A percentile compares a stretch with the other conserved stretches of the same genome.
phyloP scores from a whole-genome alignment of 2,329 filamentous ascomycete species.

The Chaetomium sp. region DNA sequence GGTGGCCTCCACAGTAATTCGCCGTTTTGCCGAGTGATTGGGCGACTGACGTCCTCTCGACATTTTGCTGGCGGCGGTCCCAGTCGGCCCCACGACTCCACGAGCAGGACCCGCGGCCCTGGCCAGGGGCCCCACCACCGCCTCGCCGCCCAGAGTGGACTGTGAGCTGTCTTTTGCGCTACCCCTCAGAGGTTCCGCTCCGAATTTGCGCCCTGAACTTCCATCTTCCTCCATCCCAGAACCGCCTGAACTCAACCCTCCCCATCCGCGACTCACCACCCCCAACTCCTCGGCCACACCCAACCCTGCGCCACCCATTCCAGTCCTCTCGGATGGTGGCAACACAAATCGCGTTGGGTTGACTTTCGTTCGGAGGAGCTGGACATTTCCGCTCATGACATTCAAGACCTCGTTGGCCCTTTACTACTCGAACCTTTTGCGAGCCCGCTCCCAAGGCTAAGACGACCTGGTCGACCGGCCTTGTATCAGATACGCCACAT shows the following conservation, averaged over 20 bases:
- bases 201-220: constrained; percentile 17
- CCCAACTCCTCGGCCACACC: constrained; percentile 8
- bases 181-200: constrained; percentile 25
- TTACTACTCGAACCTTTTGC: constrained; percentile 13
- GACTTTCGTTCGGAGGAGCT: constrained; percentile 24
- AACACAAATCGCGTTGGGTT: constrained; percentile 19
- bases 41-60: constrained; percentile 20
- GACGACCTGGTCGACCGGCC: constrained; percentile 1
- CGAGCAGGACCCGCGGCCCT: constrained; percentile 24
- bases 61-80: constrained; percentile 17
- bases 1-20: neutral
- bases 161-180: constrained; percentile 23
- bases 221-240: constrained; percentile 15
- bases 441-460: constrained; percentile 14
- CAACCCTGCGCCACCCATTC: constrained; percentile 22
- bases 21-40: constrained; percentile 21
- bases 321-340: constrained; percentile 26
- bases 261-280: constrained; percentile 12
- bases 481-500: constrained; percentile 3
- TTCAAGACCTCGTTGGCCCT: constrained; percentile 16
- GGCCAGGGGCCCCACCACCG: constrained; percentile 18
- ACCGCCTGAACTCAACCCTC: constrained; percentile 18
- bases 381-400: constrained; percentile 19
- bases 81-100: constrained; percentile 29
- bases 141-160: constrained; percentile 22